These are phyloP conservation scores for Leishmania guyanensis DNA, from an alignment of 208 protist genomes.

Conservation along the genomic window DNA sequence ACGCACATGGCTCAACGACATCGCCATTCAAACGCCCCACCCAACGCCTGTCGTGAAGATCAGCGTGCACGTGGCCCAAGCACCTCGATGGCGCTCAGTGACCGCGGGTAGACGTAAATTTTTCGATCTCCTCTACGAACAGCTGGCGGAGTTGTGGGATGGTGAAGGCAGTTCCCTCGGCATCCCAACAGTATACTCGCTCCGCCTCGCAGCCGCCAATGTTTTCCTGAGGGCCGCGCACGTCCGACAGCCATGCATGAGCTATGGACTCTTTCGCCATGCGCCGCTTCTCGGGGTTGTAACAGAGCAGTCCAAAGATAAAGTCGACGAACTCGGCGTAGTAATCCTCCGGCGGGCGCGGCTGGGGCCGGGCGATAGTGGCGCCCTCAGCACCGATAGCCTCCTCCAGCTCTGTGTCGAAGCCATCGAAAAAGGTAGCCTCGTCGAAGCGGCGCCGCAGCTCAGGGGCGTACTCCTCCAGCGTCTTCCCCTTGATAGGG, in stretches of 20 bases:
- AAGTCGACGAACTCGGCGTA: constrained; percentile 87
- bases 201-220: constrained; percentile 48
- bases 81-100: not conserved
- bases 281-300: constrained; percentile 93
- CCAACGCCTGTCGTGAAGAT: not conserved
- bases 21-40: not conserved
- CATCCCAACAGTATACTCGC: constrained; percentile 46
- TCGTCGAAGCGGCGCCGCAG: constrained; percentile 53
- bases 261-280: constrained; percentile 93
- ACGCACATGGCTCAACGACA: not conserved
- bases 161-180: constrained; percentile 44
- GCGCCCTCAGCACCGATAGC: constrained; percentile 5
- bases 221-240: constrained; percentile 43
- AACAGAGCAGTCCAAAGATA: constrained; percentile 88
- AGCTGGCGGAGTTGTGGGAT: constrained; percentile 56
- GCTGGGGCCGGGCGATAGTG: constrained; percentile 9
- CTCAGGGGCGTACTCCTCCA: constrained; percentile 56
- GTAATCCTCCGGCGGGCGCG: constrained; percentile 35
- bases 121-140: constrained; percentile 65
- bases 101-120: constrained; percentile 29
- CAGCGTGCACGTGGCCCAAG: not conserved
- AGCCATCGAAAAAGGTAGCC: constrained; percentile 48
- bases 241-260: constrained; percentile 74
- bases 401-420: constrained; percentile 40
- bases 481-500: constrained; percentile 42